Evolutionary conservation across 83 land plant genomes (phyloP).

Genomic region (Picea abies): DNA sequence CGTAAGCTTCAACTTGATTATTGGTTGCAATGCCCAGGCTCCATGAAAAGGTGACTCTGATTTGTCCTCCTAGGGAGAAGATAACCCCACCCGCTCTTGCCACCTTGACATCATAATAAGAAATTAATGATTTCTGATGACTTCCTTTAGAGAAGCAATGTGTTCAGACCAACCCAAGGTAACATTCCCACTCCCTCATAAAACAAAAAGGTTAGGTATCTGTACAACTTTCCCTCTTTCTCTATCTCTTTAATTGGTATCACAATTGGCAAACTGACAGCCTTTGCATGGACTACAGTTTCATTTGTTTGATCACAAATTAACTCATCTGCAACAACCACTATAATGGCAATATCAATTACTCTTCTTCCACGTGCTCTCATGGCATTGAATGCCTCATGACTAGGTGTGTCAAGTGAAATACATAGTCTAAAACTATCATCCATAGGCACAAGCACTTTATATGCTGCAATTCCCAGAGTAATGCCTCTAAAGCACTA

Average conservation of each 20-base stretch:
- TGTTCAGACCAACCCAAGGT: too few relatives aligned
- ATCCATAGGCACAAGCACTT: conserved; percentile 76
- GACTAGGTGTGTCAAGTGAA: conserved; percentile 99
- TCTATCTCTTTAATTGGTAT: conserved; percentile 92
- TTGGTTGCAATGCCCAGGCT: too few relatives aligned
- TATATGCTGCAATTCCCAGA: conserved; percentile 98
- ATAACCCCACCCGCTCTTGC: too few relatives aligned
- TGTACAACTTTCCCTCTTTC: too few relatives aligned
- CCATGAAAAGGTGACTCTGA: too few relatives aligned
- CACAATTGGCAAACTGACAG: conserved; percentile 95
- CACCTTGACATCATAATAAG: too few relatives aligned
- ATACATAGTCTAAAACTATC: conserved; percentile 81
- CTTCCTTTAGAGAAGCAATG: too few relatives aligned
- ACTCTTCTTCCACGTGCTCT: conserved; percentile 97
- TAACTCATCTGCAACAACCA: conserved; percentile 99
- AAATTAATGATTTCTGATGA: too few relatives aligned
- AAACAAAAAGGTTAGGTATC: too few relatives aligned
- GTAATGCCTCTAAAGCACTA: conserved; percentile 70
- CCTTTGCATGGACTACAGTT: conserved; percentile 99
- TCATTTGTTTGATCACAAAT: conserved; percentile 95
- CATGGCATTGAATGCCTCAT: conserved; percentile 99
- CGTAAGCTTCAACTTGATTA: too few relatives aligned
- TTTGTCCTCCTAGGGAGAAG: too few relatives aligned
- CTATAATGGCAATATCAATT: conserved; percentile 93
- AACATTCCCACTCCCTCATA: too few relatives aligned